phyloP scores from a whole-genome alignment of 2,329 filamentous ascomycete genomes.

The Colletotrichum godetiae region DNA sequence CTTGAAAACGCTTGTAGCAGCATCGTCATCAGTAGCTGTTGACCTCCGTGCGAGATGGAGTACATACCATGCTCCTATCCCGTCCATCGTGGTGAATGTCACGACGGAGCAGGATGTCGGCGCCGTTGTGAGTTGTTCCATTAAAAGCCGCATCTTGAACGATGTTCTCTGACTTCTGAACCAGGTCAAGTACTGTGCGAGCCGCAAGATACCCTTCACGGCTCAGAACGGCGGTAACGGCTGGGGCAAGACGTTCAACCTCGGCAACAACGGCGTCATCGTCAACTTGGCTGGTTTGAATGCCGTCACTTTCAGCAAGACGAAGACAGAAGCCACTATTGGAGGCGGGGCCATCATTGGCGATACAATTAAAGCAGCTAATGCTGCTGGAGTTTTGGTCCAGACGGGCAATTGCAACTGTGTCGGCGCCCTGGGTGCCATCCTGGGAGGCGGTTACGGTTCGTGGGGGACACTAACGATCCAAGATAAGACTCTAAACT shows the following conservation, averaged over 20 bases:
- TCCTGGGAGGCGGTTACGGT: slow-evolving; percentile 37
- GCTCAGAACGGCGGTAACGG: slow-evolving; percentile 37
- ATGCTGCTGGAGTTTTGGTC: slow-evolving; percentile 25
- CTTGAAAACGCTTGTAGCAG: not conserved
- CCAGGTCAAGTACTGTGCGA: slow-evolving; percentile 28
- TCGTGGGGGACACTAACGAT: not conserved
- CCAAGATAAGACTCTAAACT: not conserved
- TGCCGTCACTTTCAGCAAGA: slow-evolving; percentile 32
- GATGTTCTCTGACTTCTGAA: not conserved
- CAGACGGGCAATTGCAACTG: slow-evolving; percentile 43
- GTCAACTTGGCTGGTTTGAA: slow-evolving; percentile 40
- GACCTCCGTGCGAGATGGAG: slow-evolving; percentile 18
- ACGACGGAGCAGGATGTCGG: slow-evolving; percentile 16
- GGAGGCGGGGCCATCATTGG: slow-evolving; percentile 35
- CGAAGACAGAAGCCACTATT: slow-evolving; percentile 36
- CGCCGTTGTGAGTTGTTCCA: not conserved
- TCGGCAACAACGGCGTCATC: slow-evolving; percentile 37
- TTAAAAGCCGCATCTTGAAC: not conserved
- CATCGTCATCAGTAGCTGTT: not conserved
- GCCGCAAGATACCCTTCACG: slow-evolving; percentile 17
- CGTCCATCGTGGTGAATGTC: slow-evolving; percentile 11
- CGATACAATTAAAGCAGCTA: slow-evolving; percentile 21
- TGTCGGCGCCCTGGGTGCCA: slow-evolving; percentile 39
- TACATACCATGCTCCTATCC: slow-evolving; percentile 3
- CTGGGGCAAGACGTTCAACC: slow-evolving; percentile 32